phyloP scores from a whole-genome alignment of 805 yeast species.

The Candida maesae region DNA sequence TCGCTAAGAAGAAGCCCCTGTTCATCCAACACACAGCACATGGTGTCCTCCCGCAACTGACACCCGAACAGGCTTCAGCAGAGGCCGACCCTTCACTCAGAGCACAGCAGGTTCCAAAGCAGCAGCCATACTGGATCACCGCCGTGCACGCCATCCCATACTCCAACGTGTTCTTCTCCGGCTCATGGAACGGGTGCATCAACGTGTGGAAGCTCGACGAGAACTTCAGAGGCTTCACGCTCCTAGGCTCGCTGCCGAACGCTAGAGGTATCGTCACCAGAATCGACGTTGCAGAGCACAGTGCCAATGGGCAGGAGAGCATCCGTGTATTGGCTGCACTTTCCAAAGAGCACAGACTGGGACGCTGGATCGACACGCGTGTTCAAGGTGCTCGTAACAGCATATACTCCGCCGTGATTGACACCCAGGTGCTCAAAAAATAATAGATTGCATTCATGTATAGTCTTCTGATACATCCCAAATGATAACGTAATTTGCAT shows the following conservation, averaged over 20 bases:
- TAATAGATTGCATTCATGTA: background rate
- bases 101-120: constrained; percentile 55
- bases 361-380: constrained; percentile 69
- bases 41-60: constrained; percentile 54
- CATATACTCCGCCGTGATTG: constrained; percentile 51
- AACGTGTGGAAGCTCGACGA: constrained; percentile 75
- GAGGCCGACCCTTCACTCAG: constrained; percentile 37
- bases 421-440: constrained; percentile 31
- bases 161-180: constrained; percentile 78
- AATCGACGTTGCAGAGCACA: constrained; percentile 53
- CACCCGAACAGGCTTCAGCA: constrained; percentile 52
- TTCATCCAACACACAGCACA: constrained; percentile 69
- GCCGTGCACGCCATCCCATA: constrained; percentile 78
- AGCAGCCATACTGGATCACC: constrained; percentile 84
- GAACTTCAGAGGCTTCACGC: constrained; percentile 56
- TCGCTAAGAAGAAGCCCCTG: constrained; percentile 84
- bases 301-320: constrained; percentile 48
- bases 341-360: constrained; percentile 83
- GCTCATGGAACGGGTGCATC: constrained; percentile 81
- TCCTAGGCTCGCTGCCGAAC: constrained; percentile 51
- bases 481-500: no score
- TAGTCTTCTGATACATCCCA: no score
- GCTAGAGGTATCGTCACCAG: constrained; percentile 69
- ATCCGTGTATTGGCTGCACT: constrained; percentile 61
- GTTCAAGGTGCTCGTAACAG: constrained; percentile 71